Evolutionary conservation across 108 stramenopile genomes (phyloP).

Genomic region (Asterionellopsis glacialis): DNA sequence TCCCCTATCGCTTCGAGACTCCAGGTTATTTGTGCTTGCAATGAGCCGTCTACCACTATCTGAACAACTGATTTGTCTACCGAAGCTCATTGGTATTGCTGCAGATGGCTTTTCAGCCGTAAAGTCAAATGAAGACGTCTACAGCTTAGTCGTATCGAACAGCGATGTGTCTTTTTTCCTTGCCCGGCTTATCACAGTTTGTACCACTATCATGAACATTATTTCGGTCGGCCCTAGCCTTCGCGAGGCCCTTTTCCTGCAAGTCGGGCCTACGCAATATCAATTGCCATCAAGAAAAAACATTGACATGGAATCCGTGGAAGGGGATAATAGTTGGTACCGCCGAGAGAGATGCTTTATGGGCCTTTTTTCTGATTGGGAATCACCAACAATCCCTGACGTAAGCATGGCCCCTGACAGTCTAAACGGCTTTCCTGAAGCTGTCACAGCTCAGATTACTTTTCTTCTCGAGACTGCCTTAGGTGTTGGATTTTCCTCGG

Average conservation of each 20-base stretch:
- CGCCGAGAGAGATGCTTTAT: constrained; percentile 36
- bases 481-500: constrained; percentile 40
- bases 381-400: constrained; percentile 41
- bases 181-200: constrained; percentile 49
- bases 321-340: constrained; percentile 18
- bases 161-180: constrained; percentile 42
- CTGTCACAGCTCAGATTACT: constrained; percentile 1
- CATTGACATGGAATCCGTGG: not conserved
- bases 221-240: constrained; percentile 12
- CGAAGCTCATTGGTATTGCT: constrained; percentile 25
- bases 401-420: not conserved
- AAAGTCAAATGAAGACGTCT: constrained; percentile 2
- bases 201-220: constrained; percentile 34
- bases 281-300: constrained; percentile 14
- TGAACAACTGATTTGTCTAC: constrained; percentile 26
- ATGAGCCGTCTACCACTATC: constrained; percentile 27
- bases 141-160: constrained; percentile 5
- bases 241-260: constrained; percentile 2
- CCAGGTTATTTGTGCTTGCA: constrained; percentile 48
- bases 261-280: constrained; percentile 26
- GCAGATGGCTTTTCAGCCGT: constrained; percentile 13
- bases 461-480: constrained; percentile 32
- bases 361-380: constrained; percentile 61
- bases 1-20: constrained; percentile 34
- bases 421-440: constrained; percentile 15